A percentile compares a stretch with the other conserved stretches of the same genome.
Conservation (phyloP, 768 basidiomycete genomes). For the Suillus ampliporus region DNA sequence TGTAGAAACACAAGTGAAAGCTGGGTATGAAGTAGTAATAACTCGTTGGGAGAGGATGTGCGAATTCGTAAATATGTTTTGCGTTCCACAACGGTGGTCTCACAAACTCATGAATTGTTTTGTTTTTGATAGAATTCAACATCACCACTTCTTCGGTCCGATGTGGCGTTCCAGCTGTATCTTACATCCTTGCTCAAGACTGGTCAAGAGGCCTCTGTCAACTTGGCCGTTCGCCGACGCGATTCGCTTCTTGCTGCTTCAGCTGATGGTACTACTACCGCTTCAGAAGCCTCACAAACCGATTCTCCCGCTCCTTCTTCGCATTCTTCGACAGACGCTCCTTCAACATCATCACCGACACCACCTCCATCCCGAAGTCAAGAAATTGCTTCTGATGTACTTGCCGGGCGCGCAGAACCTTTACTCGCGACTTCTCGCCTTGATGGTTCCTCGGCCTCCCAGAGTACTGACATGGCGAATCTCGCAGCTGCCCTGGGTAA, state of each 20-base stretch:
- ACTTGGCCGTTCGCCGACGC: constrained; percentile 68
- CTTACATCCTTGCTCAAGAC: constrained; percentile 67
- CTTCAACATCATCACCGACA: constrained; percentile 20
- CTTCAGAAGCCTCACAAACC: constrained; percentile 21
- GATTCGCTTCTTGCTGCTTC: constrained; percentile 62
- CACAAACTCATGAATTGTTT: constrained; percentile 13
- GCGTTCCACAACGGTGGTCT: background rate
- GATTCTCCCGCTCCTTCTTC: constrained; percentile 5
- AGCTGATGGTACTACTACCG: constrained; percentile 24
- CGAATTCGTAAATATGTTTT: constrained; percentile 69
- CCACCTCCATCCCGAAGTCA: constrained; percentile 45
- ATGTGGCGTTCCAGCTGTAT: constrained; percentile 79
- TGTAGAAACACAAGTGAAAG: constrained; percentile 63
- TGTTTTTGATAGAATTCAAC: constrained; percentile 55
- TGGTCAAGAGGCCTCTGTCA: constrained; percentile 60
- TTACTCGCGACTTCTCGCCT: background rate
- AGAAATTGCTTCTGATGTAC: constrained; percentile 47
- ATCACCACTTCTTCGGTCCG: constrained; percentile 73
- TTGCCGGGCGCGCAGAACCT: constrained; percentile 33
- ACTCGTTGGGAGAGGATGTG: constrained; percentile 84
- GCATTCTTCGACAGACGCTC: constrained; percentile 19
- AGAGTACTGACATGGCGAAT: constrained; percentile 45
- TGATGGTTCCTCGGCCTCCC: constrained; percentile 9
- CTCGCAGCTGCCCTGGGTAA: constrained; percentile 47
- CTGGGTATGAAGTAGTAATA: constrained; percentile 75